Base-by-base conservation (phyloP, 176 grass and related monocot genomes). In the Aechmea fasciata region DNA sequence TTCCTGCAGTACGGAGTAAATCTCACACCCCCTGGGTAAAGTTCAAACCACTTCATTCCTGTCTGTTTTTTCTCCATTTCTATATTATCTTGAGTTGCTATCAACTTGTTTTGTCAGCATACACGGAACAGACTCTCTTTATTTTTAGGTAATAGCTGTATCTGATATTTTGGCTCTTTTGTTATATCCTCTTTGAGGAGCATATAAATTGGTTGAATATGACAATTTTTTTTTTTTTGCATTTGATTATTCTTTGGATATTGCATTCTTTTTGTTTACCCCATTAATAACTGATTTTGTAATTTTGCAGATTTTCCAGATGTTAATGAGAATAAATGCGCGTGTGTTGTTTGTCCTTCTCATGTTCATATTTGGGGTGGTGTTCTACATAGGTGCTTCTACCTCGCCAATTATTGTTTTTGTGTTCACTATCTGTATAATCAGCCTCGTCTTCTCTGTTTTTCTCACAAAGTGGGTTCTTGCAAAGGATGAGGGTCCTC, bases 381-480 rank as follows among this genome's bases (percentile, higher is more conserved):
- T 99, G 66, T 83, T 99, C 67, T 99, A 93, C 13, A 52, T 99
- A 73, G 94, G 89, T 73, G 89, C 89, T 71, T 83, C 82, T 74
- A 90, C 89, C 83, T 99, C 94, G 28, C 94, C 82, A 77, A 90
- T 99, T 85, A 15, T 99, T 52, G 54, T 99, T 82, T 99, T 99
- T 69, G 94, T 99, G 22, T 92, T 99, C 81, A 87, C 81, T 70
- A 88, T 99, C 63, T 99, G 94, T 77, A 93, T 84, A 47, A 69
- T 99, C 71, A 90, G 87, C 77, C 84, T 99, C 79, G 83, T 93
- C 83, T 99, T 99, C 77, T 68, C 94, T 63, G 65, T 99, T 50
- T 99, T 93, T 75, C 94, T 93, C 63, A 80, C 89, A 78, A 99
- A 90, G 76, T 93, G 94, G 94, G 94, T 99, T 82, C 94, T 99